A percentile compares a stretch with the other conserved stretches of the same genome.
Evolutionary conservation across 2,329 filamentous ascomycete species (phyloP).

Genomic region (Elsinoe arachidis): DNA sequence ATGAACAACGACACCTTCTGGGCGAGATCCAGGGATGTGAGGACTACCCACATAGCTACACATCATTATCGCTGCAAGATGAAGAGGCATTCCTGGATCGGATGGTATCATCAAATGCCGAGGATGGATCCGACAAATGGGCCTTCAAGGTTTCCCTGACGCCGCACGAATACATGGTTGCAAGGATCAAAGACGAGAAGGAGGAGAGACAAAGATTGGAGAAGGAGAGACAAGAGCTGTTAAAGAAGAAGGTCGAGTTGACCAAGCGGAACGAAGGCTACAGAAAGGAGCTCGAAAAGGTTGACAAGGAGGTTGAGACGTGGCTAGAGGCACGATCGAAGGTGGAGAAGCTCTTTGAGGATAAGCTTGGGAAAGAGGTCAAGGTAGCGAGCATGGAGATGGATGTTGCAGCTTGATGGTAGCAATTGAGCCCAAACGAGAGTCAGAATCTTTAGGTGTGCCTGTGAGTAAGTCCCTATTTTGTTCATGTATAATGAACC

Average conservation of each 20-base stretch:
- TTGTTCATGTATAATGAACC: too few species aligned
- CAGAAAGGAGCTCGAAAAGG: slow-evolving; percentile 82
- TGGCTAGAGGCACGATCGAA: slow-evolving; percentile 70
- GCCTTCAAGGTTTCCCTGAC: slow-evolving; percentile 50
- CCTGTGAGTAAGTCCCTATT: neutral
- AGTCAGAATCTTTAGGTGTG: too few species aligned
- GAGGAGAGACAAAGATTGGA: slow-evolving; percentile 77
- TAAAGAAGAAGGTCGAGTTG: slow-evolving; percentile 58
- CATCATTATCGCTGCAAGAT: slow-evolving; percentile 74
- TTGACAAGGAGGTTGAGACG: slow-evolving; percentile 87
- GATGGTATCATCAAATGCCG: slow-evolving; percentile 49
- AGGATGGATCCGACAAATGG: slow-evolving; percentile 29
- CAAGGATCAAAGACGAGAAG: slow-evolving; percentile 84
- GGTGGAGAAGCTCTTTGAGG: slow-evolving; percentile 17
- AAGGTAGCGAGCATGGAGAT: neutral
- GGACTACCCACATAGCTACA: slow-evolving; percentile 84
- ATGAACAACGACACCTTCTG: slow-evolving; percentile 84
- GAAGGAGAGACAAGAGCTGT: slow-evolving; percentile 59
- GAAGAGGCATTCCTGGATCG: slow-evolving; percentile 66
- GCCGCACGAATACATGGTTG: slow-evolving; percentile 77
- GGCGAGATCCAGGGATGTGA: slow-evolving; percentile 88
- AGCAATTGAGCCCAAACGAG: neutral
- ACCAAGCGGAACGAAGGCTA: slow-evolving; percentile 79
- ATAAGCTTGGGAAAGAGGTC: slow-evolving; percentile 11
- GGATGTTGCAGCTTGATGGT: neutral